These are phyloP conservation scores for Macrophomina phaseolina DNA, from an alignment of 2,329 filamentous ascomycete species.

Conservation along the genomic window DNA sequence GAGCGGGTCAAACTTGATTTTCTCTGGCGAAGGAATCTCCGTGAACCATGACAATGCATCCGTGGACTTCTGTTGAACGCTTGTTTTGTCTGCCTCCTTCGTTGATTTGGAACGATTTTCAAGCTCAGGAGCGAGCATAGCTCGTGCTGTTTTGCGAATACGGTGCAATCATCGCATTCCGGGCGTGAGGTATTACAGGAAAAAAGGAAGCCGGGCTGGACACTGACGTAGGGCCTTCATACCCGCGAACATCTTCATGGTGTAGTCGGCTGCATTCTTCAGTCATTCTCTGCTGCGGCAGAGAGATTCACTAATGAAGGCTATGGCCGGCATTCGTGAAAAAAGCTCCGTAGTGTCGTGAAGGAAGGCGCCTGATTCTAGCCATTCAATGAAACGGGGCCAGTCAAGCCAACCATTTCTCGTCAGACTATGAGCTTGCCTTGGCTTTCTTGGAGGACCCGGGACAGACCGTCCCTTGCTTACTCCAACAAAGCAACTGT, in stretches of 20 bases:
- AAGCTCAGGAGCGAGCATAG: not conserved
- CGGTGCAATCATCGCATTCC: not conserved
- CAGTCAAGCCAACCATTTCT: not conserved
- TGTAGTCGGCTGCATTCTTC: not conserved
- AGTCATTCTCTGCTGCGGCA: not conserved
- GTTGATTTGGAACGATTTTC: not conserved
- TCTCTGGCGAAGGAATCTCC: conserved; percentile 29
- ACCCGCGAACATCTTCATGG: not conserved
- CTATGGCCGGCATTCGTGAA: not conserved
- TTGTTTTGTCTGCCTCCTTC: not conserved
- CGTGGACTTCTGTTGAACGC: not conserved
- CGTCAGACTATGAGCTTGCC: not conserved
- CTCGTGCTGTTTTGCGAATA: not conserved
- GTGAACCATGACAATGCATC: conserved; percentile 36
- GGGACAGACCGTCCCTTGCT: not conserved
- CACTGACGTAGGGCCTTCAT: not conserved
- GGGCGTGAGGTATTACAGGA: not conserved
- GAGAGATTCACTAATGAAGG: not conserved
- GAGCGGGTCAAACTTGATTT: conserved; percentile 32
- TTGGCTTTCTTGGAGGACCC: not conserved
- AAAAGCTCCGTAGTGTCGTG: not conserved
- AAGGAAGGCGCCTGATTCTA: not conserved
- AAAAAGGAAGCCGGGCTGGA: not conserved
- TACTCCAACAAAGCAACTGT: not conserved
- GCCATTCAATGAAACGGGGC: not conserved